Evolutionary conservation across 345 rosid genomes (phyloP).

Genomic region (Dimocarpus longan): DNA sequence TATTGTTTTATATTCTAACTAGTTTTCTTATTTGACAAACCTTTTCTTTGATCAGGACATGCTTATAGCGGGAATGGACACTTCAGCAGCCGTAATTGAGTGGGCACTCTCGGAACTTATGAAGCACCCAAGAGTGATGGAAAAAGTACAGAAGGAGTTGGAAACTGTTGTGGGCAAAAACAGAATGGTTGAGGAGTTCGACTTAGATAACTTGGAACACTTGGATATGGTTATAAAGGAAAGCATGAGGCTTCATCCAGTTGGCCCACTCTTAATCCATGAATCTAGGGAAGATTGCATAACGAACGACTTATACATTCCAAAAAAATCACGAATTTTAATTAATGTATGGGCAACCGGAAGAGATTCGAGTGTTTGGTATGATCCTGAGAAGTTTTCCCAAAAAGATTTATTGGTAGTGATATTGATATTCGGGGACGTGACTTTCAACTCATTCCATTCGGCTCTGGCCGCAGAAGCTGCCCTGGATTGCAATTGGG

Average conservation of each 20-base stretch:
- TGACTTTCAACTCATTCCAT: too few relatives aligned
- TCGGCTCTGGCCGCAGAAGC: too few relatives aligned
- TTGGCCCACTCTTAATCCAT: not conserved
- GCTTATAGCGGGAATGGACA: conserved; percentile 23
- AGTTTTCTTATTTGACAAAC: too few relatives aligned
- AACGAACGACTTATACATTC: not conserved
- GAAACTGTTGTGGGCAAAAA: conserved; percentile 18
- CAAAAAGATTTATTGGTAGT: too few relatives aligned
- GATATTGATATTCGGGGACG: too few relatives aligned
- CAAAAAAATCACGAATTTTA: too few relatives aligned
- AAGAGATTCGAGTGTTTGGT: too few relatives aligned
- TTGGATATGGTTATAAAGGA: not conserved
- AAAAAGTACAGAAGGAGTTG: too few relatives aligned
- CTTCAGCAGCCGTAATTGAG: conserved; percentile 9
- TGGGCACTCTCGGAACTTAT: conserved; percentile 16
- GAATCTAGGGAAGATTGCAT: not conserved
- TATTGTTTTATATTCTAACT: not conserved
- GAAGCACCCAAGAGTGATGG: conserved; percentile 24
- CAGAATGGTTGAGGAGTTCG: conserved; percentile 41
- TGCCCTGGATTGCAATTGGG: too few relatives aligned
- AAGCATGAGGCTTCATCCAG: not conserved
- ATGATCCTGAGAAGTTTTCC: too few relatives aligned
- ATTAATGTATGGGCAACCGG: too few relatives aligned
- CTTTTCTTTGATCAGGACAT: conserved; percentile 17
- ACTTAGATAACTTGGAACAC: conserved; percentile 17